These are phyloP conservation scores for Chaetomiaceae sp. DNA, from an alignment of 2,329 filamentous ascomycete species.

Conservation along the genomic window DNA sequence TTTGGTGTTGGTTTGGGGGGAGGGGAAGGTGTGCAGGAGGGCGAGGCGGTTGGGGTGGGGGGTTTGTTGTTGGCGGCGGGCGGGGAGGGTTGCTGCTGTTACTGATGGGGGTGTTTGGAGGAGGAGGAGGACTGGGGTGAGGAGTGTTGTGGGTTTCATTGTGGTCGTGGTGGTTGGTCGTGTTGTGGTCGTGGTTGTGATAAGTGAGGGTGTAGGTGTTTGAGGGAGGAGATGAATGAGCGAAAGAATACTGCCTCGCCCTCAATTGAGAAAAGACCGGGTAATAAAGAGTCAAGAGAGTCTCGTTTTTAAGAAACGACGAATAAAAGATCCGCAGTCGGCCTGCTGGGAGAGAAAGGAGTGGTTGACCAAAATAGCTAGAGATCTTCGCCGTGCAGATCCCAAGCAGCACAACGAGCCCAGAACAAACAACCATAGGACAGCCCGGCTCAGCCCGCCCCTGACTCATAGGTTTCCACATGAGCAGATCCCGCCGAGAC, in stretches of 20 bases:
- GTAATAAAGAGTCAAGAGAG: too few species aligned
- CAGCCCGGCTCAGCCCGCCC: not conserved
- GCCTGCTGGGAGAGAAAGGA: not conserved
- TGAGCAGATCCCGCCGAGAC: not conserved
- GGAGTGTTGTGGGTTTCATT: conserved; percentile 14
- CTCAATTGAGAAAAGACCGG: too few species aligned
- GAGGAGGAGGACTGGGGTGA: conserved; percentile 10
- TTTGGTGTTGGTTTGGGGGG: not conserved
- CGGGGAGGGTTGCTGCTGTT: conserved; percentile 3
- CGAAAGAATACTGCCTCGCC: too few species aligned
- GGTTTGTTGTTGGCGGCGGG: not conserved
- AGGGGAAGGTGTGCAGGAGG: conserved; percentile 17
- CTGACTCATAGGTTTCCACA: conserved; percentile 4
- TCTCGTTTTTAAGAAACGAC: too few species aligned
- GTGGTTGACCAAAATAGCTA: not conserved
- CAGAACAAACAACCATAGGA: not conserved
- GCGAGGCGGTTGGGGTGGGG: not conserved
- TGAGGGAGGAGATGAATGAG: too few species aligned
- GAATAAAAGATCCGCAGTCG: too few species aligned
- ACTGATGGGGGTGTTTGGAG: not conserved
- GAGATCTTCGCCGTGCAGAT: conserved; percentile 1
- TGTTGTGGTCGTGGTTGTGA: not conserved
- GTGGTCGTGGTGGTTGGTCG: not conserved
- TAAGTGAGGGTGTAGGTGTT: too few species aligned
- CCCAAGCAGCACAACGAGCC: not conserved